Conservation (phyloP, 768 basidiomycete genomes). For the Agaricus subrufescens region DNA sequence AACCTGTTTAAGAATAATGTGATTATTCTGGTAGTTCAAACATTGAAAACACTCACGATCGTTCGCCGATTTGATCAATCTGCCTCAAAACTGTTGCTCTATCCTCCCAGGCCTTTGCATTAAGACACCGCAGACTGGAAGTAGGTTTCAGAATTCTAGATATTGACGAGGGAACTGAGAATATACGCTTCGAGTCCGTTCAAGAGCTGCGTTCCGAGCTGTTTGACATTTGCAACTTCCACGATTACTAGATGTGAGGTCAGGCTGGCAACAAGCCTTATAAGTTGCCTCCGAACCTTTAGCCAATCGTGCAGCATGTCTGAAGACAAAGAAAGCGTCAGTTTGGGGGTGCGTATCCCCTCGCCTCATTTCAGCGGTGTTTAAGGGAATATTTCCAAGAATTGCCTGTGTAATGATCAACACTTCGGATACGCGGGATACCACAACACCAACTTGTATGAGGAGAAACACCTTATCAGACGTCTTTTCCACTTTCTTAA, state of each 20-base stretch:
- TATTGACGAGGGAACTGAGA: background rate
- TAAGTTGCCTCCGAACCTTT: slow-evolving; percentile 45
- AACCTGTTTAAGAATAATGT: slow-evolving; percentile 17
- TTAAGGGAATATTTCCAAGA: slow-evolving; percentile 66
- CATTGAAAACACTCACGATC: slow-evolving; percentile 55
- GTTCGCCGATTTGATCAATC: slow-evolving; percentile 87
- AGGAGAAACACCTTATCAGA: slow-evolving; percentile 78
- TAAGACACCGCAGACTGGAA: slow-evolving; percentile 65
- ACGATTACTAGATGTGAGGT: slow-evolving; percentile 51
- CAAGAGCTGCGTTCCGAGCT: slow-evolving; percentile 64
- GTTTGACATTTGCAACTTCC: slow-evolving; percentile 66
- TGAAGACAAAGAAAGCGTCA: slow-evolving; percentile 68
- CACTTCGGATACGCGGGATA: background rate
- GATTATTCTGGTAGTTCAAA: background rate
- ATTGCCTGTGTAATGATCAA: slow-evolving; percentile 46
- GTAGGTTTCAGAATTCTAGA: background rate
- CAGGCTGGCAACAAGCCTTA: background rate
- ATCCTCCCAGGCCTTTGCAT: slow-evolving; percentile 91
- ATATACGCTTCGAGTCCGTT: slow-evolving; percentile 72
- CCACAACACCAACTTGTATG: slow-evolving; percentile 53
- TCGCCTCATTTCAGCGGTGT: slow-evolving; percentile 61
- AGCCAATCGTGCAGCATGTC: slow-evolving; percentile 72
- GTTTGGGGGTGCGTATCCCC: slow-evolving; percentile 67
- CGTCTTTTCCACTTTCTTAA: slow-evolving; percentile 65
- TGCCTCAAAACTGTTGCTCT: slow-evolving; percentile 80